These are phyloP conservation scores for Candida fluviatilis DNA, from an alignment of 805 yeast species.

Conservation along the genomic window DNA sequence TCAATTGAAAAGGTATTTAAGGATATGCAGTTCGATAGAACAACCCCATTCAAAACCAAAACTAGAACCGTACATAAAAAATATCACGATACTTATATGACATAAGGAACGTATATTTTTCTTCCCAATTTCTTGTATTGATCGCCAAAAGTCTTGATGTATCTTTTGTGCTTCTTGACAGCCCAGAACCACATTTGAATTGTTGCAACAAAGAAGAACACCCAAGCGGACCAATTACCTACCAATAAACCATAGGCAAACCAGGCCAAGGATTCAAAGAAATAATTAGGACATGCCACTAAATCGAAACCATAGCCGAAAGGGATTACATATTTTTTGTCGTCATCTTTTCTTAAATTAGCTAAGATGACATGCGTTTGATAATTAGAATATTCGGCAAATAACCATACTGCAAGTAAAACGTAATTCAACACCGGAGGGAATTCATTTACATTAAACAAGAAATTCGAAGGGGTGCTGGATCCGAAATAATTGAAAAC, in stretches of 20 bases:
- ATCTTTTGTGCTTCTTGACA: conserved; percentile 70
- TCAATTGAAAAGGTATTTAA: too few relatives aligned
- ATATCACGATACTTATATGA: conserved; percentile 45
- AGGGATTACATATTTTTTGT: conserved; percentile 63
- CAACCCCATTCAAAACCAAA: too few relatives aligned
- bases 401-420: conserved; percentile 44
- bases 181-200: conserved; percentile 94
- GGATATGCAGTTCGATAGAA: too few relatives aligned
- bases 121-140: conserved; percentile 78
- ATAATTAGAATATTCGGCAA: conserved; percentile 70
- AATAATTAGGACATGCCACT: conserved; percentile 92
- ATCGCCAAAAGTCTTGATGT: conserved; percentile 65
- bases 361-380: conserved; percentile 67
- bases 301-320: conserved; percentile 77
- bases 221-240: conserved; percentile 71
- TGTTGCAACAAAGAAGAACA: conserved; percentile 68
- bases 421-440: conserved; percentile 23
- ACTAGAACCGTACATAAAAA: too few relatives aligned
- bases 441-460: conserved; percentile 45
- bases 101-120: conserved; percentile 67
- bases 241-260: conserved; percentile 61
- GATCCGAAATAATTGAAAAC: conserved; percentile 41
- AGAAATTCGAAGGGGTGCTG: conserved; percentile 13
- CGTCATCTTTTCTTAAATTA: conserved; percentile 50
- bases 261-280: conserved; percentile 83